Evolutionary conservation across 2,329 filamentous ascomycete species (phyloP).

Genomic region (Emmonsia crescens): DNA sequence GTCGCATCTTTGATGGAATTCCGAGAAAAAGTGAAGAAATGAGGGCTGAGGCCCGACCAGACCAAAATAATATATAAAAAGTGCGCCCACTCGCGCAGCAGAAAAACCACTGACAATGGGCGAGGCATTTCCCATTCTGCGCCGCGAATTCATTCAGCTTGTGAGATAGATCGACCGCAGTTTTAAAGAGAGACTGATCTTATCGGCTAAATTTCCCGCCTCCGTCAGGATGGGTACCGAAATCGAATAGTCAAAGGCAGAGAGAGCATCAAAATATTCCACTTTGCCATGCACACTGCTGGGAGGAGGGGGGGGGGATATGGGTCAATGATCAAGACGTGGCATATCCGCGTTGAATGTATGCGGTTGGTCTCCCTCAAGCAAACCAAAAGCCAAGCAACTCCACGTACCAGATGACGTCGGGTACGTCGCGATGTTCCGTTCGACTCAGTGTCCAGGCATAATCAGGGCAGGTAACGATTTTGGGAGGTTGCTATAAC

Average conservation of each 20-base stretch:
- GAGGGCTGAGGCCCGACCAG: background rate
- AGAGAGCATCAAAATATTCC: background rate
- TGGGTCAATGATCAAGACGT: background rate
- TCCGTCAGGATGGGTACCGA: background rate
- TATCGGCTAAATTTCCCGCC: too few species aligned
- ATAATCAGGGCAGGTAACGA: too few species aligned
- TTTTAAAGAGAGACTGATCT: background rate
- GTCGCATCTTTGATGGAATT: background rate
- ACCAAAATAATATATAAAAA: background rate
- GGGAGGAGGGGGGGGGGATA: background rate
- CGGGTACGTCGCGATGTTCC: too few species aligned
- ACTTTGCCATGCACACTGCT: background rate
- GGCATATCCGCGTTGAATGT: background rate
- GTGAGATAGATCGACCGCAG: background rate
- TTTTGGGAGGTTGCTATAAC: too few species aligned
- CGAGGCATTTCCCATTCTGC: background rate
- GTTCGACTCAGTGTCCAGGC: too few species aligned
- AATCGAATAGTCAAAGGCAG: background rate
- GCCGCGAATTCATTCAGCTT: background rate
- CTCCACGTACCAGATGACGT: too few species aligned
- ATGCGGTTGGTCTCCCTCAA: background rate
- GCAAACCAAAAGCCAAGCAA: background rate
- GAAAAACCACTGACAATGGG: background rate
- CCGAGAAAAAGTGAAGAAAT: background rate
- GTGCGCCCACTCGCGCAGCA: background rate